These are phyloP conservation scores for Fusarium sp. DNA, from an alignment of 2,329 filamentous ascomycete species.

Conservation along the genomic window DNA sequence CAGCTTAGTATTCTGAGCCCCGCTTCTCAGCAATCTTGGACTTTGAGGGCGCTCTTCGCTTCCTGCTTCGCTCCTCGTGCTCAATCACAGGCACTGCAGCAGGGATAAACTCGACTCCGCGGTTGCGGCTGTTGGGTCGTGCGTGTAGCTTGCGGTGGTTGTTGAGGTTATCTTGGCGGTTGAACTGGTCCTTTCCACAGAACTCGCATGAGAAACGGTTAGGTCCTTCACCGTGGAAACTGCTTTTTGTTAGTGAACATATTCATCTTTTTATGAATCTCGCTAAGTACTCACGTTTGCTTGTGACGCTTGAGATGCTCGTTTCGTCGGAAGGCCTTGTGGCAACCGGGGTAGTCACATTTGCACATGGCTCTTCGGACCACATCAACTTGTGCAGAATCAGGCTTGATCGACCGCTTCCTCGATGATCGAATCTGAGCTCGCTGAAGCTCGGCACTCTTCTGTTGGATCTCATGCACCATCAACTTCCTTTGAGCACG, in stretches of 20 bases:
- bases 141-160: conserved; percentile 54
- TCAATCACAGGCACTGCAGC: conserved; percentile 52
- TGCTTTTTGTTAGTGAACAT: background rate
- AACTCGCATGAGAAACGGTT: conserved; percentile 53
- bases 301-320: conserved; percentile 66
- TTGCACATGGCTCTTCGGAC: conserved; percentile 53
- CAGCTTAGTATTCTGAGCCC: conserved; percentile 41
- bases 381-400: conserved; percentile 46
- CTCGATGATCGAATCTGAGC: conserved; percentile 48
- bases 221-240: conserved; percentile 50
- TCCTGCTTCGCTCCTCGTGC: conserved; percentile 51
- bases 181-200: conserved; percentile 53
- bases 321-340: conserved; percentile 59
- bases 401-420: conserved; percentile 43
- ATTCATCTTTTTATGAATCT: background rate
- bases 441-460: conserved; percentile 54
- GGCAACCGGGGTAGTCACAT: conserved; percentile 57
- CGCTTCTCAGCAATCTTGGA: conserved; percentile 47
- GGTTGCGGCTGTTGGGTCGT: conserved; percentile 50
- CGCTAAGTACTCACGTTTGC: conserved; percentile 54
- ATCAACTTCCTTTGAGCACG: conserved; percentile 51
- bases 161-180: conserved; percentile 53
- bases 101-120: conserved; percentile 51
- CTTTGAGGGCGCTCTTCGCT: conserved; percentile 50
- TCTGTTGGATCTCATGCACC: conserved; percentile 54